Conservation (phyloP, 2,329 filamentous ascomycete species). For the Beauveria scarabaeidicola region DNA sequence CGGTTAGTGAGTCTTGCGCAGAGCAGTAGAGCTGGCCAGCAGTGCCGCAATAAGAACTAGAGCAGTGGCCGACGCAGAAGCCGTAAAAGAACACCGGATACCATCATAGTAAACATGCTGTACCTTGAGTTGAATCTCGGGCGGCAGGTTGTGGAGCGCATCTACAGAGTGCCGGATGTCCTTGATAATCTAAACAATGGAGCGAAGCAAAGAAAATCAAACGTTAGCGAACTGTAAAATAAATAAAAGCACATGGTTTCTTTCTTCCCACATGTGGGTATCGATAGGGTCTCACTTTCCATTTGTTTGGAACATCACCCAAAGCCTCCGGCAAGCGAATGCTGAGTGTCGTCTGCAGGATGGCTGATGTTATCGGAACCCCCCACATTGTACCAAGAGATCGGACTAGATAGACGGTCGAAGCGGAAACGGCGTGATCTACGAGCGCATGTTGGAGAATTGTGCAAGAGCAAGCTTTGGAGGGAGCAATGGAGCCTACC, state of each 20-base stretch:
- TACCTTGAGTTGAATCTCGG: conserved; percentile 47
- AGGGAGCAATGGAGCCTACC: conserved; percentile 30
- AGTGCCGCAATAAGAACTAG: conserved; percentile 31
- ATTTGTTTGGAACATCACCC: conserved; percentile 47
- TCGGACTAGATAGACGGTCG: conserved; percentile 54
- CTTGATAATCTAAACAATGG: conserved; percentile 42
- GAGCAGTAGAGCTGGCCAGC: conserved; percentile 21
- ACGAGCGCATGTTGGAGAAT: neutral
- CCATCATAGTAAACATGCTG: conserved; percentile 53
- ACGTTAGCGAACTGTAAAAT: conserved; percentile 3
- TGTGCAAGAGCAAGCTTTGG: neutral
- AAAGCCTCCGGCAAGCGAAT: conserved; percentile 44
- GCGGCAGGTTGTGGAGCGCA: conserved; percentile 44
- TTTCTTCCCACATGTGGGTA: neutral
- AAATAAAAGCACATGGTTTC: neutral
- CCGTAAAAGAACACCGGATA: conserved; percentile 45
- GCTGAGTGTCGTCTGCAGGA: conserved; percentile 54
- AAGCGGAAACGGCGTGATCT: conserved; percentile 57
- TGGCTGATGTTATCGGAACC: conserved; percentile 52
- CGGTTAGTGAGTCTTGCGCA: conserved; percentile 24
- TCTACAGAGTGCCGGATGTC: conserved; percentile 54
- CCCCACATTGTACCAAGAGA: conserved; percentile 57
- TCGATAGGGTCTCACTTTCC: conserved; percentile 37
- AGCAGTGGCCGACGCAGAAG: conserved; percentile 42
- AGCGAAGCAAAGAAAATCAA: neutral